These are phyloP conservation scores for Thelonectria rubi DNA, from an alignment of 2,329 filamentous ascomycete species.

Conservation along the genomic window DNA sequence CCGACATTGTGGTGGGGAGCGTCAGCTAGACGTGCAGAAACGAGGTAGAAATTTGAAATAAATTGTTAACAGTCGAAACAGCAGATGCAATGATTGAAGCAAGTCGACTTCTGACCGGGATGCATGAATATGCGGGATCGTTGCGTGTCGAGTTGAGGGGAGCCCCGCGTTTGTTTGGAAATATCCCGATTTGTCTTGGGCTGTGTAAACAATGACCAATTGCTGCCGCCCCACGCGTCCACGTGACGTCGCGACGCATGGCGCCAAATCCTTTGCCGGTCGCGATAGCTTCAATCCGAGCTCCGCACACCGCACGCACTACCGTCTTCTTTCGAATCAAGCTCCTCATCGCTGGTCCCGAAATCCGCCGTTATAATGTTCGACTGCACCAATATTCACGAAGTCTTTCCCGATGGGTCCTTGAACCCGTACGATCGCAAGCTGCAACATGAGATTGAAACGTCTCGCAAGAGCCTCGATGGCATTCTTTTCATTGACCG, in stretches of 20 bases:
- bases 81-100: conserved; percentile 18
- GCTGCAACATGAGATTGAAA: conserved; percentile 69
- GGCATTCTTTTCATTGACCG: conserved; percentile 83
- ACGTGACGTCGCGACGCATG: conserved; percentile 39
- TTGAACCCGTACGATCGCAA: conserved; percentile 70
- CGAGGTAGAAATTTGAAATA: conserved; percentile 3
- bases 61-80: not conserved
- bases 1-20: conserved; percentile 43
- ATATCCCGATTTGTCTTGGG: conserved; percentile 50
- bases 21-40: conserved; percentile 7
- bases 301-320: conserved; percentile 5
- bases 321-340: not conserved
- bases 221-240: conserved; percentile 12
- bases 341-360: too few species aligned
- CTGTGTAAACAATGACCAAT: conserved; percentile 52
- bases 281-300: conserved; percentile 37
- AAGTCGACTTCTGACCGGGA: conserved; percentile 16
- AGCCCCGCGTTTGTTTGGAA: conserved; percentile 51
- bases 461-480: conserved; percentile 72
- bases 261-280: conserved; percentile 26
- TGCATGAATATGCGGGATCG: conserved; percentile 8
- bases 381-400: conserved; percentile 72
- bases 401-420: conserved; percentile 70
- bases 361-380: conserved; percentile 59
- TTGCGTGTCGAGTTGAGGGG: conserved; percentile 23